These are phyloP conservation scores for Fragosphaeria purpurea DNA, from an alignment of 2,329 filamentous ascomycete genomes.

Conservation along the genomic window DNA sequence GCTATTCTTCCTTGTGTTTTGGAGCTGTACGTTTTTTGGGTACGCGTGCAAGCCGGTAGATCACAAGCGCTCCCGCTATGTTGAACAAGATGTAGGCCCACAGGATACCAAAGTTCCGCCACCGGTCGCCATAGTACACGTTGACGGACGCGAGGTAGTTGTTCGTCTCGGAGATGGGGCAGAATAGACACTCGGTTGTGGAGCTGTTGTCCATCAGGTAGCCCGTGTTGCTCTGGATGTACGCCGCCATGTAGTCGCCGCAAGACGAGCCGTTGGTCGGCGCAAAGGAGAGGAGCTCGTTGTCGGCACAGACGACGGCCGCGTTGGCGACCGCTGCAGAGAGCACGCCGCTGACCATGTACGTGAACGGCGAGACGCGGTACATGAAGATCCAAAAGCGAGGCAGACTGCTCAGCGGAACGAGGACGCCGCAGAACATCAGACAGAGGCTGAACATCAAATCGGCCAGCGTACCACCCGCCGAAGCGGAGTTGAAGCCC, in stretches of 20 bases:
- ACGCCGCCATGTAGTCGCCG: slow-evolving; percentile 49
- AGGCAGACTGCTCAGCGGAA: slow-evolving; percentile 46
- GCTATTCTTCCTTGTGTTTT: too few species aligned
- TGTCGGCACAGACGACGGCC: slow-evolving; percentile 37
- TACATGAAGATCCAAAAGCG: slow-evolving; percentile 75
- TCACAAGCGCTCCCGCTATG: slow-evolving; percentile 42
- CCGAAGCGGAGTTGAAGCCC: too few species aligned
- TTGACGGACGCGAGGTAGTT: slow-evolving; percentile 41
- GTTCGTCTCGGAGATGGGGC: slow-evolving; percentile 50
- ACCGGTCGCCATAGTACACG: slow-evolving; percentile 45
- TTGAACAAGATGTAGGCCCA: slow-evolving; percentile 60
- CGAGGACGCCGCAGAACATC: slow-evolving; percentile 53
- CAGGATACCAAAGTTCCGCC: slow-evolving; percentile 62
- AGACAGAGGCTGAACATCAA: slow-evolving; percentile 43
- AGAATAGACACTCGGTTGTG: slow-evolving; percentile 54
- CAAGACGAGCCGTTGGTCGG: slow-evolving; percentile 55
- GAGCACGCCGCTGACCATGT: slow-evolving; percentile 59
- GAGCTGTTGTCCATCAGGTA: slow-evolving; percentile 52
- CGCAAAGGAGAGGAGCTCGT: slow-evolving; percentile 55
- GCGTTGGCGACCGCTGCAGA: slow-evolving; percentile 52
- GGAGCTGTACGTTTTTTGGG: too few species aligned
- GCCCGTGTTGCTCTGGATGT: slow-evolving; percentile 40
- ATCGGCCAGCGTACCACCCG: too few species aligned
- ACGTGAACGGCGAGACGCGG: slow-evolving; percentile 55
- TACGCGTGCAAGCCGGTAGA: slow-evolving; percentile 32